A percentile compares a stretch with the other conserved stretches of the same genome.
These are phyloP conservation scores for Citrus cavaleriei DNA, from an alignment of 345 rosid genomes.

Conservation along the genomic window DNA sequence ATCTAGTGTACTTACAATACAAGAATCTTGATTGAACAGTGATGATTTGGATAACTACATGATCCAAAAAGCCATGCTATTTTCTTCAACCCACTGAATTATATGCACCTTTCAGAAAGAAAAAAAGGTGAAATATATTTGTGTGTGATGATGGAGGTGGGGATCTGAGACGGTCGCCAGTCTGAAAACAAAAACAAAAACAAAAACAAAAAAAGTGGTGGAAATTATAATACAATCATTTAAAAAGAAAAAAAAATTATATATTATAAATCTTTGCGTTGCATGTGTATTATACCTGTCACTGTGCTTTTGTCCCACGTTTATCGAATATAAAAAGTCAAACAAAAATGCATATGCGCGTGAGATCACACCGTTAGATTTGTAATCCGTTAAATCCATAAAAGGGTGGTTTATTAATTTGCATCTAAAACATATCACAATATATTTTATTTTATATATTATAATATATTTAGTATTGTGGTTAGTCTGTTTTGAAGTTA, in stretches of 20 bases:
- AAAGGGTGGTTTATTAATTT: no score
- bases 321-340: neutral
- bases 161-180: neutral
- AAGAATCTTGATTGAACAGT: neutral
- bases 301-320: neutral
- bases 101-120: neutral
- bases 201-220: neutral
- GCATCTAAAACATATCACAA: no score
- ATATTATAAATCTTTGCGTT: neutral
- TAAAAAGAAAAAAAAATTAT: neutral
- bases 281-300: neutral
- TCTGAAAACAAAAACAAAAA: neutral
- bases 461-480: no score
- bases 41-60: neutral
- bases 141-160: neutral
- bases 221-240: constrained; percentile 2
- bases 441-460: no score
- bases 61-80: neutral
- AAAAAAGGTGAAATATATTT: neutral
- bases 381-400: no score
- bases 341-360: neutral
- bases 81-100: neutral
- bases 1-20: constrained; percentile 13
- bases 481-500: no score
- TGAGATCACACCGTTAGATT: neutral